These are phyloP conservation scores for Podila horticola DNA, from an alignment of 192 early-diverging fungal genomes.

Conservation along the genomic window DNA sequence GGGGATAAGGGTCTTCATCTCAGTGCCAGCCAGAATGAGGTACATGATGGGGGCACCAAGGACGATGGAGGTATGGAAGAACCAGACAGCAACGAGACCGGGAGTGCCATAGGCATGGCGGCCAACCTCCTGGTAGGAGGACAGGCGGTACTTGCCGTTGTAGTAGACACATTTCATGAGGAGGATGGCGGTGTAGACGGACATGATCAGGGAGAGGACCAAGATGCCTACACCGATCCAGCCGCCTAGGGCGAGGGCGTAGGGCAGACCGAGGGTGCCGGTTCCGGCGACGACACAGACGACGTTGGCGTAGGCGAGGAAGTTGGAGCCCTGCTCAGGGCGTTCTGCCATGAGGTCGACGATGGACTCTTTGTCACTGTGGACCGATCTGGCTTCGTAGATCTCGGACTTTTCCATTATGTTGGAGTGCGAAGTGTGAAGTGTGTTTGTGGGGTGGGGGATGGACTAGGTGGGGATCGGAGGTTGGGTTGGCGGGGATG, in stretches of 20 bases:
- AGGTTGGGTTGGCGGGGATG: background rate
- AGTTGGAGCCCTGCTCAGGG: conserved; percentile 53
- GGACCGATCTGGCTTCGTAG: background rate
- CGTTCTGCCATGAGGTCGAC: conserved; percentile 18
- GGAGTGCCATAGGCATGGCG: conserved; percentile 75
- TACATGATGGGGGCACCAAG: conserved; percentile 77
- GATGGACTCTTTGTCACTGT: background rate
- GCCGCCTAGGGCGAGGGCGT: conserved; percentile 77
- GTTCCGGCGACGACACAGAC: conserved; percentile 82
- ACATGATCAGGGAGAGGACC: conserved; percentile 73
- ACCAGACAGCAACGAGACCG: conserved; percentile 70
- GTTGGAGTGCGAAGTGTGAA: background rate
- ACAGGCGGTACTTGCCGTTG: conserved; percentile 67
- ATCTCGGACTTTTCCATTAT: conserved; percentile 1
- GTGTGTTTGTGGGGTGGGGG: background rate
- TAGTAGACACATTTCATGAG: conserved; percentile 81
- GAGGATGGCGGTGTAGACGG: conserved; percentile 76
- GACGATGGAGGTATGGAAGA: conserved; percentile 73
- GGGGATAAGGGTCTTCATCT: conserved; percentile 68
- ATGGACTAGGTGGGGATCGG: background rate
- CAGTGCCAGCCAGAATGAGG: conserved; percentile 80
- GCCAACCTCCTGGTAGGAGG: conserved; percentile 73
- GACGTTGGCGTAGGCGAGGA: conserved; percentile 65
- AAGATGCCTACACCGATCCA: conserved; percentile 83
- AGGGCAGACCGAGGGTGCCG: conserved; percentile 86